Evolutionary conservation across 1,139 yeast genomes (phyloP).

Genomic region (Geotrichum carabidarum): DNA sequence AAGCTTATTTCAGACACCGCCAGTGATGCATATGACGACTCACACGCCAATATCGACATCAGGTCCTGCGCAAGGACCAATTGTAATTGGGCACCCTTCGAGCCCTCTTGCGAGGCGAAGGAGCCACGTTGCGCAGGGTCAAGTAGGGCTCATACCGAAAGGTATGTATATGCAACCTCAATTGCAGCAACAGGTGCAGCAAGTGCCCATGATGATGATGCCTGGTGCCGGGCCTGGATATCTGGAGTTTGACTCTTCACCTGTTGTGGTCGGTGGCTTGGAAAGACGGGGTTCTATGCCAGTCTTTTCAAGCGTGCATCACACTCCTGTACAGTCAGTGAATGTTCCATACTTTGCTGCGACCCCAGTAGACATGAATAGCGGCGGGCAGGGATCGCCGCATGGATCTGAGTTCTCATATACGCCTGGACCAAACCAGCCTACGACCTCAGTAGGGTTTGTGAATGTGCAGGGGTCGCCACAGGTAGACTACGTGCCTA

Average conservation of each 20-base stretch:
- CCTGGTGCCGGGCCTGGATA: background rate
- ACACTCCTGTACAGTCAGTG: too few species aligned
- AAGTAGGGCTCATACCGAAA: too few species aligned
- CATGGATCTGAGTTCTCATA: too few species aligned
- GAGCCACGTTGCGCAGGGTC: conserved; percentile 1
- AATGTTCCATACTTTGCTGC: too few species aligned
- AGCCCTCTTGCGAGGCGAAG: conserved; percentile 22
- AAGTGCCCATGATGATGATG: background rate
- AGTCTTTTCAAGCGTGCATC: background rate
- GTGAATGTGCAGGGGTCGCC: too few species aligned
- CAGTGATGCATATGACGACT: too few species aligned
- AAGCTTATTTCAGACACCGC: too few species aligned
- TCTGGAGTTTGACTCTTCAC: background rate
- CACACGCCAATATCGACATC: background rate
- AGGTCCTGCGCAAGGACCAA: background rate
- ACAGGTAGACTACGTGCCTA: too few species aligned
- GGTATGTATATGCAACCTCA: background rate
- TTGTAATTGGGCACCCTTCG: background rate
- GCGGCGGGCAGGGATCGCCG: background rate
- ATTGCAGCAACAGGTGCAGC: conserved; percentile 5
- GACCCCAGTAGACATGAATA: background rate
- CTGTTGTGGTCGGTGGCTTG: background rate
- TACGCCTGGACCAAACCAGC: too few species aligned
- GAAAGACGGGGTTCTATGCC: conserved; percentile 1
- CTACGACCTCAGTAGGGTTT: too few species aligned